Evolutionary conservation across 2,329 filamentous ascomycete species (phyloP), one percentile per base, ranked within the genome.

Genomic region (Lithohypha guttulata): DNA sequence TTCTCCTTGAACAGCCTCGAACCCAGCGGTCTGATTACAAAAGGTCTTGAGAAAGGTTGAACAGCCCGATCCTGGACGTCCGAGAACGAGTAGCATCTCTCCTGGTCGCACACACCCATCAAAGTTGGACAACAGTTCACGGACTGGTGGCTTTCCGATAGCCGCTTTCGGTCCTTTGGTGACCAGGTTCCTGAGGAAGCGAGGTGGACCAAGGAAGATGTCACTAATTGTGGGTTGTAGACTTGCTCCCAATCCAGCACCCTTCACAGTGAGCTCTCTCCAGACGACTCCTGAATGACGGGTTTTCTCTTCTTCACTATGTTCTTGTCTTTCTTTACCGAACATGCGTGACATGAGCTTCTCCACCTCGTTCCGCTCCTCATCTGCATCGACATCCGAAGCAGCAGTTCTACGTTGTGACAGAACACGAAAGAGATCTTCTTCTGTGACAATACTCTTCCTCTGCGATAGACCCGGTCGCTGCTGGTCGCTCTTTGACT

Each of bases 41-140:
- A 85, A 64, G 50, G 81, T 66, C 51, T 81, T 84, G 31, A 86
- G 64, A 11, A 85, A 65, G 0, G 79, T 81, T 0, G 79, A 82
- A 55, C 81, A 85, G 22, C 79, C 79, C 2, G 76, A 68, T 0
- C 79, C 80, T 0, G 79, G 79, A 0, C 78, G 67, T 3, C 79
- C 79, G 0, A 84, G 63, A 0, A 83, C 78, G 0, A 83, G 61
- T 1, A 82, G 59, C 78, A 82, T 81, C 58, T 82, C 78, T 13
- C 79, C 81, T 0, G 79, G 79, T 54, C 78, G 77, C 35, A 84
- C 74, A 48, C 77, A 81, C 8, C 80, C 80, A 53, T 77, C 72
- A 42, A 70, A 74, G 49, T 73, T 67, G 38, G 80, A 69, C 15
- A 85, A 59, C 31, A 85, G 77, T 0, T 76, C 79, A 46, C 72